These are phyloP conservation scores for Mycena alexandri DNA, from an alignment of 768 basidiomycete genomes.

Conservation along the genomic window DNA sequence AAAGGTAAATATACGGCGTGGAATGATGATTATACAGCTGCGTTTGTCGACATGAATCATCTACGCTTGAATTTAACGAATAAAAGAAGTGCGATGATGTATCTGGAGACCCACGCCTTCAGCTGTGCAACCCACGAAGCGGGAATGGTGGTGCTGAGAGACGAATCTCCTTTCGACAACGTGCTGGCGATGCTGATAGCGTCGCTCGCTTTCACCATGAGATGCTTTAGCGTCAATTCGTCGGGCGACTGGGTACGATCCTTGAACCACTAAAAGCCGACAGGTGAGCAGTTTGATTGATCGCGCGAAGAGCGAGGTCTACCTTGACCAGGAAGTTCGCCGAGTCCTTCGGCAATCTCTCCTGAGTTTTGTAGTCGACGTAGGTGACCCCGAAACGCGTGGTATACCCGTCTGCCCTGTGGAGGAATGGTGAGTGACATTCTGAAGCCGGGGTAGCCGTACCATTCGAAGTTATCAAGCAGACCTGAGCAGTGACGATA, in stretches of 20 bases:
- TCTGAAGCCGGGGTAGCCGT: constrained; percentile 12
- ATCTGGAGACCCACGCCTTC: constrained; percentile 43
- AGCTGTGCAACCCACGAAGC: constrained; percentile 32
- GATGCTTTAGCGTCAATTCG: constrained; percentile 22
- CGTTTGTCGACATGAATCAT: constrained; percentile 9
- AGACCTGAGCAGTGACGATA: constrained; percentile 56
- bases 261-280: constrained; percentile 53
- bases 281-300: not conserved
- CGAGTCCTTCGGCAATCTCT: constrained; percentile 74
- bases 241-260: constrained; percentile 43
- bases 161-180: constrained; percentile 32
- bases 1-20: constrained; percentile 8
- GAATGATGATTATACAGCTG: constrained; percentile 1
- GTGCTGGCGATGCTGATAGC: constrained; percentile 42
- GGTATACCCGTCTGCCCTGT: constrained; percentile 73
- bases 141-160: constrained; percentile 34
- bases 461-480: constrained; percentile 81
- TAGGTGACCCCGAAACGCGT: constrained; percentile 81
- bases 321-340: constrained; percentile 68
- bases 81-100: constrained; percentile 42
- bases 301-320: too few species aligned
- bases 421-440: constrained; percentile 28
- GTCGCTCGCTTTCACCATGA: constrained; percentile 33
- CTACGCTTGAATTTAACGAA: constrained; percentile 42
- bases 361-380: constrained; percentile 77